Conservation (phyloP, 192 early-diverging fungal genomes). For the Neocallimastix lanati region DNA sequence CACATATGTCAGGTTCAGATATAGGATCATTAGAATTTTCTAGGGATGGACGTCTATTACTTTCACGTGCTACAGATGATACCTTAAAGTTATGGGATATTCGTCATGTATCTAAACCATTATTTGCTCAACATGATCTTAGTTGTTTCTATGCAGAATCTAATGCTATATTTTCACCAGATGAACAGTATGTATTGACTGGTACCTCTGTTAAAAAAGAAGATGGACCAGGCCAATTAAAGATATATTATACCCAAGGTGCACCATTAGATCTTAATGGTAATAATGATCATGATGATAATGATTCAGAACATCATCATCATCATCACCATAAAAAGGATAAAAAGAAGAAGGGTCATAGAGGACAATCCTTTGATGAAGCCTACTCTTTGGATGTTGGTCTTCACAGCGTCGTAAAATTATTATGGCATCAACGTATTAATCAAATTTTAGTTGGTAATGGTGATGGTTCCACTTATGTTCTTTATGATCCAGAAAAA, state of each 20-base stretch:
- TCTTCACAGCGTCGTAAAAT: constrained; percentile 43
- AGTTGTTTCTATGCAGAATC: constrained; percentile 48
- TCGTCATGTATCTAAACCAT: constrained; percentile 47
- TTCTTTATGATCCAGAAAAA: constrained; percentile 52
- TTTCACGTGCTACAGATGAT: constrained; percentile 66
- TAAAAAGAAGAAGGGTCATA: background rate
- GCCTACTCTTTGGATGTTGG: constrained; percentile 40
- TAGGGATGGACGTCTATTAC: constrained; percentile 35
- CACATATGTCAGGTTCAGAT: constrained; percentile 47
- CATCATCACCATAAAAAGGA: background rate
- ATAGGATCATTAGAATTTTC: constrained; percentile 55
- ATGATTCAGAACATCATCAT: background rate
- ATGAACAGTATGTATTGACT: constrained; percentile 56
- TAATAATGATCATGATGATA: background rate
- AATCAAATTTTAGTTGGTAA: constrained; percentile 78
- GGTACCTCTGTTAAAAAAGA: constrained; percentile 58
- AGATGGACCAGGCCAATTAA: constrained; percentile 16
- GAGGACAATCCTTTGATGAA: constrained; percentile 34
- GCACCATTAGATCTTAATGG: background rate
- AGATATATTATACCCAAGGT: background rate
- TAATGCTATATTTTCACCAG: constrained; percentile 68
- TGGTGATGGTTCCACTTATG: constrained; percentile 49
- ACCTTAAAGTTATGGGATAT: constrained; percentile 90
- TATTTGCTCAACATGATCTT: constrained; percentile 32
- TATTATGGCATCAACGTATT: constrained; percentile 70